These are phyloP conservation scores for Aspergillus biplanus DNA, from an alignment of 495 filamentous ascomycete species.

Conservation along the genomic window DNA sequence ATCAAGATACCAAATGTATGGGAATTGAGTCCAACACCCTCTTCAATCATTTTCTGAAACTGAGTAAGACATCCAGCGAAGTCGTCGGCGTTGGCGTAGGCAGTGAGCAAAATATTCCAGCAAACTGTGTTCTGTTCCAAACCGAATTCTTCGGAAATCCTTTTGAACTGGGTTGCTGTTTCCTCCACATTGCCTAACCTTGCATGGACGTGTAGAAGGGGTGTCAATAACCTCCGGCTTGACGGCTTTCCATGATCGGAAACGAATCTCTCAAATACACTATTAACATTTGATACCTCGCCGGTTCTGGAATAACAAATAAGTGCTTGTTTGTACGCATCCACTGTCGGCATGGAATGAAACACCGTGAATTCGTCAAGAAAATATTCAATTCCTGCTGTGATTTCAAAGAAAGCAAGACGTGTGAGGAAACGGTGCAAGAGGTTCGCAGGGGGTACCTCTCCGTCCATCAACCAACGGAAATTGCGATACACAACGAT, in stretches of 20 bases:
- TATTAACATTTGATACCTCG: conserved; percentile 33
- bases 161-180: conserved; percentile 61
- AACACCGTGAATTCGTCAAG: conserved; percentile 55
- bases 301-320: conserved; percentile 36
- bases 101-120: conserved; percentile 81
- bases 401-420: conserved; percentile 33
- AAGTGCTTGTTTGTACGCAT: conserved; percentile 38
- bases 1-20: conserved; percentile 74
- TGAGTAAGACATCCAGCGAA: conserved; percentile 61
- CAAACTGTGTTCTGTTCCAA: conserved; percentile 55
- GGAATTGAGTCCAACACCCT: conserved; percentile 50
- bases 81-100: conserved; percentile 66
- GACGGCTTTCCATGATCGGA: conserved; percentile 40
- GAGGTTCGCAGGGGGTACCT: conserved; percentile 25
- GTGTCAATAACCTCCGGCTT: conserved; percentile 40
- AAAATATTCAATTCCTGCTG: conserved; percentile 46
- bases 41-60: conserved; percentile 59
- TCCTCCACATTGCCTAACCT: conserved; percentile 61
- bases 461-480: conserved; percentile 32
- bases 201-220: conserved; percentile 68
- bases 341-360: conserved; percentile 28
- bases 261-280: conserved; percentile 38
- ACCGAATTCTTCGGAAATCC: conserved; percentile 55
- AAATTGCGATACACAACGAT: conserved; percentile 48
- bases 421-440: conserved; percentile 29